Evolutionary conservation across 1,139 yeast genomes (phyloP).

Genomic region (Nadsonia starkeyi-henricii): DNA sequence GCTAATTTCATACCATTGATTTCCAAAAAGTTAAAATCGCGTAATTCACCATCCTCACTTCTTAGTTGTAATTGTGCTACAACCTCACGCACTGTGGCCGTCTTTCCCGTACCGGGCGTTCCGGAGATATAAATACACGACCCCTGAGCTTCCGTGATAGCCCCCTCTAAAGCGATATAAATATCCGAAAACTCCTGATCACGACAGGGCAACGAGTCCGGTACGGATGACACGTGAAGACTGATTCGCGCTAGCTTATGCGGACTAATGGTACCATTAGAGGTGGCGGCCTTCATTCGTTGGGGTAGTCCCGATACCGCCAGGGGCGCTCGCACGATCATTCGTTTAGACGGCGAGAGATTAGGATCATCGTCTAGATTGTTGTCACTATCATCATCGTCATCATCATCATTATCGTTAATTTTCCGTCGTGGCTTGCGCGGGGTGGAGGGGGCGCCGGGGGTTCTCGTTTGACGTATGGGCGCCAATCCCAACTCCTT

Average conservation of each 20-base stretch:
- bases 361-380: too few relatives aligned
- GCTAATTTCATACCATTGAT: slow-evolving; percentile 82
- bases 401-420: background rate
- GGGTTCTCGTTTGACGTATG: background rate
- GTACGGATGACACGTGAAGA: slow-evolving; percentile 50
- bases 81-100: slow-evolving; percentile 85
- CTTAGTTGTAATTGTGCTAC: slow-evolving; percentile 43
- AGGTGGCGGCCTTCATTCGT: background rate
- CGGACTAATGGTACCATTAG: slow-evolving; percentile 6
- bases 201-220: slow-evolving; percentile 69
- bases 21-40: slow-evolving; percentile 61
- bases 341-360: slow-evolving; percentile 8
- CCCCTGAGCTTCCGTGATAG: slow-evolving; percentile 61
- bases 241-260: slow-evolving; percentile 42
- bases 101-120: slow-evolving; percentile 96
- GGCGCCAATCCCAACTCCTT: background rate
- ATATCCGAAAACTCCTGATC: slow-evolving; percentile 74
- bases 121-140: slow-evolving; percentile 87
- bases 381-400: too few relatives aligned
- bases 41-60: slow-evolving; percentile 32
- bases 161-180: slow-evolving; percentile 57
- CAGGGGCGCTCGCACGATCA: slow-evolving; percentile 4
- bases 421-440: background rate
- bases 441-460: background rate
- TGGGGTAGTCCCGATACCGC: slow-evolving; percentile 3